These are phyloP conservation scores for Jackrogersella multiformis DNA, from an alignment of 495 filamentous ascomycete species.

Conservation along the genomic window DNA sequence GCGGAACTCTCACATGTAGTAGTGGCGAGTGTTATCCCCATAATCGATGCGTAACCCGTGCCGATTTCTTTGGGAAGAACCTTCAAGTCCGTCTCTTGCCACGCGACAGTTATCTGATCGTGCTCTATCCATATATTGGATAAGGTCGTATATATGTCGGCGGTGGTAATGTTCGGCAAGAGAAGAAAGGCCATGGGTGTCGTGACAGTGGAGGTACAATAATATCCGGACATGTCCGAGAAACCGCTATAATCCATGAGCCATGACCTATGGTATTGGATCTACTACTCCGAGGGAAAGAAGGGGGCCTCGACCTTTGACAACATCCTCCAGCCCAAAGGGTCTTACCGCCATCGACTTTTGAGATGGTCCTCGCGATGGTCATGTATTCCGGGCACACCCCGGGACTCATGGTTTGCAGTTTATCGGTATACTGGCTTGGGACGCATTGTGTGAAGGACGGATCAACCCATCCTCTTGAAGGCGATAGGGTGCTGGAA, in stretches of 20 bases:
- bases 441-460: constrained; percentile 42
- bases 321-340: constrained; percentile 39
- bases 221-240: constrained; percentile 18
- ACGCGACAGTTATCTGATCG: constrained; percentile 36
- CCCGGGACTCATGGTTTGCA: constrained; percentile 39
- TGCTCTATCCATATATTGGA: constrained; percentile 39
- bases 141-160: constrained; percentile 42
- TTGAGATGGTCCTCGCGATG: constrained; percentile 15
- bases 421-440: constrained; percentile 24
- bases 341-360: constrained; percentile 7
- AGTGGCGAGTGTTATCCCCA: constrained; percentile 23
- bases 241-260: constrained; percentile 34
- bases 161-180: constrained; percentile 34
- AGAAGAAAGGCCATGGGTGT: constrained; percentile 43
- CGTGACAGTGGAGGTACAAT: constrained; percentile 37
- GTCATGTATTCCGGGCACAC: constrained; percentile 42
- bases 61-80: constrained; percentile 24
- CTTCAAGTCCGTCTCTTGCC: constrained; percentile 35
- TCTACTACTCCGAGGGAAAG: not conserved
- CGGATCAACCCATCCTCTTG: constrained; percentile 41
- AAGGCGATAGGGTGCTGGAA: constrained; percentile 32
- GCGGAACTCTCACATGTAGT: not conserved
- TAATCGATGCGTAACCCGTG: constrained; percentile 30
- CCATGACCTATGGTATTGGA: too few species aligned
- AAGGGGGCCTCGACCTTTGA: constrained; percentile 27